Conservation (phyloP, 1,139 yeast genomes). For the Geotrichum histeridarum region DNA sequence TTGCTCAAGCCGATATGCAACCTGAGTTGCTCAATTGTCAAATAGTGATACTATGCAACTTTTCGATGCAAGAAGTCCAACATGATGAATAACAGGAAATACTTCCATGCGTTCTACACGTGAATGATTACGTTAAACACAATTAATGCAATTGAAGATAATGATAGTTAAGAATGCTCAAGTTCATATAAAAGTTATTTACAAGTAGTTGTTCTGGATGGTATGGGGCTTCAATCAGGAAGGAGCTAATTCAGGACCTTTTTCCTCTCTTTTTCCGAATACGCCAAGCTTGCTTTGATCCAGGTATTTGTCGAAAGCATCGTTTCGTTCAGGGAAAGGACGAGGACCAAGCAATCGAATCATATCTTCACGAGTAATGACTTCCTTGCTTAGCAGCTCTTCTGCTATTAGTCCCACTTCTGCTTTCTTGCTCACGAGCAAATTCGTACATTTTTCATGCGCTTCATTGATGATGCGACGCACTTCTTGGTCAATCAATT, state of each 20-base stretch:
- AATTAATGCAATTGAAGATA: too few relatives aligned
- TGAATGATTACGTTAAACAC: too few relatives aligned
- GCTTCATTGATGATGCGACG: constrained; percentile 75
- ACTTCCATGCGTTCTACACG: too few relatives aligned
- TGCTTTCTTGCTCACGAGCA: constrained; percentile 59
- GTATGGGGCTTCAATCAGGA: neutral
- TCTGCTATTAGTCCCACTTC: constrained; percentile 84
- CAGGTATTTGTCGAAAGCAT: constrained; percentile 83
- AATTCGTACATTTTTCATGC: constrained; percentile 59
- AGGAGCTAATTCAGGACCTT: neutral
- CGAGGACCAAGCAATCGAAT: constrained; percentile 80
- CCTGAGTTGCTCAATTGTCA: too few relatives aligned
- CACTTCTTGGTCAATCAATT: constrained; percentile 74
- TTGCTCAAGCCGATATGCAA: too few relatives aligned
- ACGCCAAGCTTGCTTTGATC: constrained; percentile 16
- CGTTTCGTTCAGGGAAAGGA: constrained; percentile 80
- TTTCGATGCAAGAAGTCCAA: too few relatives aligned
- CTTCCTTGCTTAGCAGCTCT: constrained; percentile 76
- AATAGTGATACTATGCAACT: too few relatives aligned
- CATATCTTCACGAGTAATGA: constrained; percentile 85
- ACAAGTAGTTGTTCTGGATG: neutral
- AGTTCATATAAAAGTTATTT: neutral
- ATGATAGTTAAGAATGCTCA: too few relatives aligned
- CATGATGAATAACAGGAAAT: too few relatives aligned
- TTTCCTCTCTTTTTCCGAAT: constrained; percentile 7